These are phyloP conservation scores for Adenanthera pavonina DNA, from an alignment of 306 rosid genomes.

Conservation along the genomic window DNA sequence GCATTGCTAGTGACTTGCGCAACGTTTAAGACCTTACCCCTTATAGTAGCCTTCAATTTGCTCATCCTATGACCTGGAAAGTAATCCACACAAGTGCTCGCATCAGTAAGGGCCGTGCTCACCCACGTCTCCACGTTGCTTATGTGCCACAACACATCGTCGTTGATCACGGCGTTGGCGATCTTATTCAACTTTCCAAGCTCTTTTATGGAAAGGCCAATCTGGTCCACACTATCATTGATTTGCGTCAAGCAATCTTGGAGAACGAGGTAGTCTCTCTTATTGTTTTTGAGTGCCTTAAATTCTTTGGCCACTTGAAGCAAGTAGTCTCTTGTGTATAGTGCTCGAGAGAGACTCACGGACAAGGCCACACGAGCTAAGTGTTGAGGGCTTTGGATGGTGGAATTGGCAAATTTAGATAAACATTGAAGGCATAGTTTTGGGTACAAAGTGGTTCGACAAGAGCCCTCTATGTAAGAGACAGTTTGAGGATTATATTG, in stretches of 20 bases:
- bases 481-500: background rate
- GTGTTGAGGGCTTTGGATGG: conserved; percentile 39
- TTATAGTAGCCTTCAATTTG: background rate
- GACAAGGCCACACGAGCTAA: conserved; percentile 45
- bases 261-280: background rate
- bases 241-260: background rate
- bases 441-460: conserved; percentile 44
- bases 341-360: conserved; percentile 48
- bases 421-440: conserved; percentile 46
- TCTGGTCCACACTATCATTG: background rate
- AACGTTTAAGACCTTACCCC: background rate
- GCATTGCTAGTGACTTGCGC: background rate
- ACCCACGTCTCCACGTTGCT: background rate
- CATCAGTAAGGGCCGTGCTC: background rate
- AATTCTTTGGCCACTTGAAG: conserved; percentile 38
- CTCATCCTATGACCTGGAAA: background rate
- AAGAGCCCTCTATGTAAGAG: conserved; percentile 40
- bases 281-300: conserved; percentile 13
- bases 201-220: background rate
- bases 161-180: background rate
- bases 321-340: conserved; percentile 42
- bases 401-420: conserved; percentile 29
- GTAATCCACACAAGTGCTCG: background rate
- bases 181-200: background rate
- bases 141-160: background rate